Base-by-base conservation (phyloP, 2,329 filamentous ascomycete genomes). In the Dactylellina haptotyla region DNA sequence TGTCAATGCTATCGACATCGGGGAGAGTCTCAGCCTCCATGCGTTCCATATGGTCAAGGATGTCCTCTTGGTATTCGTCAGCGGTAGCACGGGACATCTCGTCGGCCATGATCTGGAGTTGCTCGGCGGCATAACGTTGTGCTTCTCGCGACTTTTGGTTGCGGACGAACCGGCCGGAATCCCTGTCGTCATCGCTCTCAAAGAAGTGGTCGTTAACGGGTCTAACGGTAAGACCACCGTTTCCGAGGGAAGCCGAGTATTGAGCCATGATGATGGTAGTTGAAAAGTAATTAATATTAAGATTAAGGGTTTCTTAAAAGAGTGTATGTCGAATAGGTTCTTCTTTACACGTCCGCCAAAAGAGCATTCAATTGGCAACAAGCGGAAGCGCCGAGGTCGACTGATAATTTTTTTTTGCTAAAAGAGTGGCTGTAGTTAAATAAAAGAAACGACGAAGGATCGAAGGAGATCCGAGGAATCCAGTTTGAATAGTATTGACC, bases 1-100 rank as follows among this genome's bases (percentile, higher is more conserved):
- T 97, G 81, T 99, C 95, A 81, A 99, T 99, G 34, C 96, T 93
- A 81, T 94, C 94, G 81, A 96, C 94, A 82, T 99, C 95, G 61
- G 95, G 92, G 76, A 98, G 85, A 26, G 95, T 98, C 82, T 96
- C 90, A 80, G 87, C 88, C 88, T 99, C 95, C 94, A 99, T 97
- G 79, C 91, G 86, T 81, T 92, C 87, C 90, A 97, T 95, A 83
- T 98, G 94, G 80, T 90, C 87, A 83, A 98, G 88, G 80, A 97
- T 90, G 81, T 98, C 94, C 81, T 97, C 92, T 78, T 96, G 87
- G 80, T 98, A 97, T 83, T 97, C 93, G 64, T 96, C 92, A 74
- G 88, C 89, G 54, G 93, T 92, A 77, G 91, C 84, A 77, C 89
- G 88, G 48, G 93, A 97, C 76, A 98, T 87, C 80, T 98, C 92